Evolutionary conservation across 1,139 yeast genomes (phyloP).

Genomic region (Yamadazyma epiphylla): DNA sequence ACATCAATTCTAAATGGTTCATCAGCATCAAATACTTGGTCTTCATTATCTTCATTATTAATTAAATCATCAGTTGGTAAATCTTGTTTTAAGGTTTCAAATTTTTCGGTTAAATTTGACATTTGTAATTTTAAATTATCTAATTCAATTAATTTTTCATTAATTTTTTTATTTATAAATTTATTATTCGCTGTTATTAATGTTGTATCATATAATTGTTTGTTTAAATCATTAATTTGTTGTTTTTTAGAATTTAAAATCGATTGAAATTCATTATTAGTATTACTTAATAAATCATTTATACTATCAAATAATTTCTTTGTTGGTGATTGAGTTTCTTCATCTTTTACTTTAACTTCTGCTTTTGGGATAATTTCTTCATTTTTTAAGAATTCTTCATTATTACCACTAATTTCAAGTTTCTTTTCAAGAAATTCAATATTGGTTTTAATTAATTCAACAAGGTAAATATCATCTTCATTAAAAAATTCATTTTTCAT

Average conservation of each 20-base stretch:
- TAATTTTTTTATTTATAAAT: conserved; percentile 33
- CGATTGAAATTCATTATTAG: conserved; percentile 38
- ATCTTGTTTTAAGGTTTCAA: conserved; percentile 25
- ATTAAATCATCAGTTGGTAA: conserved; percentile 13
- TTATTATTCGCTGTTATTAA: conserved; percentile 45
- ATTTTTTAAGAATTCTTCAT: conserved; percentile 12
- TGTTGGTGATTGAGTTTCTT: conserved; percentile 16
- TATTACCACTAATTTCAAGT: conserved; percentile 19
- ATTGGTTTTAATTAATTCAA: conserved; percentile 34
- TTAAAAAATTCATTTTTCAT: conserved; percentile 11
- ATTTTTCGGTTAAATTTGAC: conserved; percentile 38
- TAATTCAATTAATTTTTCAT: conserved; percentile 33
- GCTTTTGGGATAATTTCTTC: conserved; percentile 7
- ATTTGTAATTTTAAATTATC: conserved; percentile 44
- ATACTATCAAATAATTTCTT: conserved; percentile 38
- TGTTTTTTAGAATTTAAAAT: conserved; percentile 34
- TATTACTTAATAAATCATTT: conserved; percentile 35
- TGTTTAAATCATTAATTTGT: conserved; percentile 35
- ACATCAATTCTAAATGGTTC: conserved; percentile 72
- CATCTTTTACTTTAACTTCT: conserved; percentile 2
- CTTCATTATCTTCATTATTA: conserved; percentile 14
- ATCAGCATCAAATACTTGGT: conserved; percentile 63
- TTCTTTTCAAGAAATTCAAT: conserved; percentile 31
- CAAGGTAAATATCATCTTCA: conserved; percentile 23
- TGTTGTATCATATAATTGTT: conserved; percentile 39